Percentiles rank a stretch among this genome's conserved stretches.
phyloP scores from a whole-genome alignment of 441 rosid species.

The Gossypium davidsonii region DNA sequence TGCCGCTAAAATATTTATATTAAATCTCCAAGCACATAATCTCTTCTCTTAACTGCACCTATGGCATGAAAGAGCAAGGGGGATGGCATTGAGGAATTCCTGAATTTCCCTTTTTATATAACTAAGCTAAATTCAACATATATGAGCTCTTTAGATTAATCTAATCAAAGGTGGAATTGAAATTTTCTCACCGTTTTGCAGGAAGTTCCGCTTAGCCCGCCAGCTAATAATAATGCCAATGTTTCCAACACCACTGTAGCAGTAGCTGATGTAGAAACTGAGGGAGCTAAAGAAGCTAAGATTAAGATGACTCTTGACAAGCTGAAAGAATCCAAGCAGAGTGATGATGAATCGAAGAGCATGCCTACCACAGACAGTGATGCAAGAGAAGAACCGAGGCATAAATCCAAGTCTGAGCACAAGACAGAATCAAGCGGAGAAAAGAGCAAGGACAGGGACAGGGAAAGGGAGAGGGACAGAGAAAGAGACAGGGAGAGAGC shows the following conservation, averaged over 20 bases:
- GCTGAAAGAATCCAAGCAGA: slow-evolving; percentile 56
- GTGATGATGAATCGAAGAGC: slow-evolving; percentile 50
- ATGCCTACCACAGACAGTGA: slow-evolving; percentile 37
- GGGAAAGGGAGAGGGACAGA: slow-evolving; percentile 54
- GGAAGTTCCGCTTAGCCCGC: slow-evolving; percentile 43
- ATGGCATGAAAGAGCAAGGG: not conserved
- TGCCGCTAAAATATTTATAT: not conserved
- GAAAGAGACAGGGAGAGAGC: slow-evolving; percentile 45
- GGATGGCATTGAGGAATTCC: not conserved
- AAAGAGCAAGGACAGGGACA: slow-evolving; percentile 59
- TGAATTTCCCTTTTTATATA: not conserved
- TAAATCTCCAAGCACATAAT: not conserved
- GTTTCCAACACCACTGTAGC: slow-evolving; percentile 31
- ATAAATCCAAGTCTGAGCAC: slow-evolving; percentile 47
- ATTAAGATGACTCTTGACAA: slow-evolving; percentile 38
- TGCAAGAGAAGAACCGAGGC: slow-evolving; percentile 38
- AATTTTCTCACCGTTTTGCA: slow-evolving; percentile 21
- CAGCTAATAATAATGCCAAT: slow-evolving; percentile 31
- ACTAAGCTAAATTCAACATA: not conserved
- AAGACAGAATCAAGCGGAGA: slow-evolving; percentile 45
- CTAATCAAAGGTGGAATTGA: not conserved
- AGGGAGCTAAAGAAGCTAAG: slow-evolving; percentile 41
- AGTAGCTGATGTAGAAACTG: slow-evolving; percentile 36
- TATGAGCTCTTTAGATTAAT: not conserved
- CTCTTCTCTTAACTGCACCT: not conserved